Conservation (phyloP, 164 flowering plant species). For the Hamamelis virginiana region DNA sequence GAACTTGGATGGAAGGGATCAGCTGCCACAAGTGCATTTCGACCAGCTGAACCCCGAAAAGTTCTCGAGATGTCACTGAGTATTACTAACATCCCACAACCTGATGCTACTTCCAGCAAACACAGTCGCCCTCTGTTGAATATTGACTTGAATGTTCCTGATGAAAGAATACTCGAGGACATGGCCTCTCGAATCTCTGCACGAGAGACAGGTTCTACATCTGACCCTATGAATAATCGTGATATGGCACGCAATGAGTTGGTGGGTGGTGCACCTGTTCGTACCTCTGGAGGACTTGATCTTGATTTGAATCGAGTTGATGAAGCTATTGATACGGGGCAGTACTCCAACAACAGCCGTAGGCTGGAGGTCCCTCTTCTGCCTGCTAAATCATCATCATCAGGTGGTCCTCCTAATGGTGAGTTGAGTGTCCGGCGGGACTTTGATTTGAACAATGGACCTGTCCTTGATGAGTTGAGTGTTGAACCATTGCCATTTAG, state of each 20-base stretch:
- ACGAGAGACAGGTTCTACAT: constrained; percentile 12
- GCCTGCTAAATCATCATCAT: constrained; percentile 28
- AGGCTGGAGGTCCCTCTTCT: constrained; percentile 36
- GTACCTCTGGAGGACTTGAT: constrained; percentile 65
- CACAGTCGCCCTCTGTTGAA: constrained; percentile 55
- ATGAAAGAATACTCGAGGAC: constrained; percentile 68
- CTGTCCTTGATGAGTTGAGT: constrained; percentile 55
- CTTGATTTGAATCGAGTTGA: constrained; percentile 82
- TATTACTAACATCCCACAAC: constrained; percentile 12
- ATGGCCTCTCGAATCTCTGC: constrained; percentile 33
- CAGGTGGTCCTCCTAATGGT: constrained; percentile 40
- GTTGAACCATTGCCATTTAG: constrained; percentile 36
- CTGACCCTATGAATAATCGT: constrained; percentile 11
- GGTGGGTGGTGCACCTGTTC: constrained; percentile 22
- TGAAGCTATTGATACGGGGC: constrained; percentile 57
- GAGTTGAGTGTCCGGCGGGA: constrained; percentile 51
- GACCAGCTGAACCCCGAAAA: constrained; percentile 93
- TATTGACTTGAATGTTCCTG: constrained; percentile 82
- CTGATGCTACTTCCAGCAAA: constrained; percentile 41
- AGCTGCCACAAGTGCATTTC: constrained; percentile 97
- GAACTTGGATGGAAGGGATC: constrained; percentile 97
- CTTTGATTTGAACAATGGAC: constrained; percentile 91
- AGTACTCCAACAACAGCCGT: constrained; percentile 27
- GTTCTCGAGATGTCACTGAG: constrained; percentile 36
- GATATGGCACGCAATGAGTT: constrained; percentile 16